Base-by-base conservation (phyloP, 1,284 basidiomycete genomes). In the Phaffia rhodozyma region DNA sequence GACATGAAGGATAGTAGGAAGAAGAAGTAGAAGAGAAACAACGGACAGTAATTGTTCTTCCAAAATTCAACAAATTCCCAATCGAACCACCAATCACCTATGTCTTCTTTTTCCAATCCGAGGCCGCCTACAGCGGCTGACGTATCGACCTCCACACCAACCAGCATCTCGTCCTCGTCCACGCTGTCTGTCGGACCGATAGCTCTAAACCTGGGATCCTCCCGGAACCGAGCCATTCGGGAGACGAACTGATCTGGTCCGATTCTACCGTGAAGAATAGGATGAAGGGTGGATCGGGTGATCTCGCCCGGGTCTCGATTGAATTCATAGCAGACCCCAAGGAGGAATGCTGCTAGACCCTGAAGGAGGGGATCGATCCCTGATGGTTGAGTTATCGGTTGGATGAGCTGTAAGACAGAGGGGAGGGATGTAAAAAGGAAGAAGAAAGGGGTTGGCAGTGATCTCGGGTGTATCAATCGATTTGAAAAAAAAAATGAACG, bases 1-100 rank as follows among this genome's bases (percentile, higher is more conserved):
- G 20, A 23, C n/a, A n/a, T n/a, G n/a, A n/a, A n/a, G n/a, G n/a
- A n/a, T n/a, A n/a, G n/a, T n/a, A n/a, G n/a, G n/a, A n/a, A 49
- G 32, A 38, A 25, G 32, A 34, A 7, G 20, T 7, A 5, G 25
- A 55, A 30, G 21, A 32, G 34, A 16, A 1, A 1, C 2, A 43
- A 79, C 89, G 72, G 70, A 93, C 92, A 89, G 71, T 91, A 94
- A 72, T 94, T 92, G 61, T 90, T 91, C 77, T 97, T 97, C 87
- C 91, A 93, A 73, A 97, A 98, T 75, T 98, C 94, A n/a, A 97
- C 86, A 76, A 97, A 98, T 1, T 86, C 83, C 91, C 92, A 97
- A 73, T 97, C 92, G 72, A 98, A 90, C 94, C 93, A 98, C 43
- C 97, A 79, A 73, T 93, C 93, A n/a, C 83, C 83, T 69, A 89